Conservation (phyloP, 2,329 filamentous ascomycete species). For the Sclerotinia subarctica region DNA sequence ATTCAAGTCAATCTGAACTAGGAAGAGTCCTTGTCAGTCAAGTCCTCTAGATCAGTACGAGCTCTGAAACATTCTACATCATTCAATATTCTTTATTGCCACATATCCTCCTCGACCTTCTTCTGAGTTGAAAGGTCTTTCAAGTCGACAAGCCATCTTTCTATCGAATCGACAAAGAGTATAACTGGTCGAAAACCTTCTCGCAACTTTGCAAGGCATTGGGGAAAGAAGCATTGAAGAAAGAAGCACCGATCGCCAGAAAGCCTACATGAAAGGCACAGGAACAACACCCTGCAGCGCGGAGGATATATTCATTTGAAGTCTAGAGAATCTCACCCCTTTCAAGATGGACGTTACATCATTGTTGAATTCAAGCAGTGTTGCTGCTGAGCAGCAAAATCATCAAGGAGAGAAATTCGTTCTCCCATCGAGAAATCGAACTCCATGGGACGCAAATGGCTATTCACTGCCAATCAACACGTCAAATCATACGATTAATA, state of each 20-base stretch:
- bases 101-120: slow-evolving; percentile 10
- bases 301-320: slow-evolving; percentile 3
- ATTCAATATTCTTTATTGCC: slow-evolving; percentile 28
- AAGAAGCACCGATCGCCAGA: neutral
- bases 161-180: slow-evolving; percentile 18
- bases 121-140: slow-evolving; percentile 26
- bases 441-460: slow-evolving; percentile 40
- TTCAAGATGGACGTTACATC: slow-evolving; percentile 39
- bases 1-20: slow-evolving; percentile 33
- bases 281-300: slow-evolving; percentile 15
- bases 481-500: slow-evolving; percentile 22
- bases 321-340: neutral
- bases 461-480: slow-evolving; percentile 39
- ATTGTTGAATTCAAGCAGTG: slow-evolving; percentile 35
- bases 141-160: slow-evolving; percentile 10
- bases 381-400: slow-evolving; percentile 35
- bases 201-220: slow-evolving; percentile 9
- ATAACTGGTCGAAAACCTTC: neutral
- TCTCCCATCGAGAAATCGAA: slow-evolving; percentile 34
- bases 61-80: slow-evolving; percentile 33
- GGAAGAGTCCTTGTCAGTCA: slow-evolving; percentile 28
- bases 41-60: slow-evolving; percentile 30
- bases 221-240: slow-evolving; percentile 5
- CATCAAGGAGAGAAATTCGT: slow-evolving; percentile 22
- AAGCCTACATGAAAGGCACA: slow-evolving; percentile 5